Conservation (phyloP, 176 grass and related monocot genomes). For the Rhynchospora pubera region DNA sequence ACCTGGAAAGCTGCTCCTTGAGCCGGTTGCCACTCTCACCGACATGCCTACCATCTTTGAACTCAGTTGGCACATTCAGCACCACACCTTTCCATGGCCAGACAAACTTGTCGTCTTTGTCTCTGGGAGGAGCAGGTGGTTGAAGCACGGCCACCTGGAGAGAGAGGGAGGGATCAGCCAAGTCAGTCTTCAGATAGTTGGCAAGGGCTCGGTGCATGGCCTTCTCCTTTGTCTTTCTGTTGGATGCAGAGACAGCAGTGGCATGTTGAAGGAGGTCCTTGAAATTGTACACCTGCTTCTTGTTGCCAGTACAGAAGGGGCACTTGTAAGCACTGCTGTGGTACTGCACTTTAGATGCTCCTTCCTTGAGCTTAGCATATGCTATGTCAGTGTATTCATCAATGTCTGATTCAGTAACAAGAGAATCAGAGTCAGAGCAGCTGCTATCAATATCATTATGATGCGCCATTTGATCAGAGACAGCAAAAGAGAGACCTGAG, state of each 20-base stretch:
- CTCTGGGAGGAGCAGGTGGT: background rate
- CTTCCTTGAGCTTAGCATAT: conserved; percentile 19
- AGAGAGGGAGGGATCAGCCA: background rate
- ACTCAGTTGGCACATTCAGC: conserved; percentile 37
- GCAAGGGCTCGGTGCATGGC: conserved; percentile 62
- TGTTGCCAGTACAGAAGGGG: conserved; percentile 69
- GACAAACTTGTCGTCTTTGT: conserved; percentile 16
- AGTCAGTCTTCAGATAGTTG: conserved; percentile 19
- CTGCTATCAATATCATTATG: conserved; percentile 20
- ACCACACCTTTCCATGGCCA: conserved; percentile 46
- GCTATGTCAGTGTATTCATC: conserved; percentile 31
- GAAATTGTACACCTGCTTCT: conserved; percentile 44
- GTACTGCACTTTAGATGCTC: conserved; percentile 33
- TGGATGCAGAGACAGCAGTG: conserved; percentile 47
- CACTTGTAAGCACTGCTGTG: conserved; percentile 38
- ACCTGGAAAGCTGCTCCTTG: conserved; percentile 20
- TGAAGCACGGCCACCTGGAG: background rate
- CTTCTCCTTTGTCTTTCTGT: conserved; percentile 45
- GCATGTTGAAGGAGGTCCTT: conserved; percentile 79
- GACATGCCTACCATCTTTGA: conserved; percentile 38
- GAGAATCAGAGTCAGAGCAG: conserved; percentile 23
- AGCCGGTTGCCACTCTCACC: conserved; percentile 33
- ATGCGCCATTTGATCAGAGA: conserved; percentile 31
- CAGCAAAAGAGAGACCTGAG: background rate
- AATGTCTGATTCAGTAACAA: conserved; percentile 67